Conservation (phyloP, 2,329 filamentous ascomycete species). For the Chrysoporthe deuterocubensis region DNA sequence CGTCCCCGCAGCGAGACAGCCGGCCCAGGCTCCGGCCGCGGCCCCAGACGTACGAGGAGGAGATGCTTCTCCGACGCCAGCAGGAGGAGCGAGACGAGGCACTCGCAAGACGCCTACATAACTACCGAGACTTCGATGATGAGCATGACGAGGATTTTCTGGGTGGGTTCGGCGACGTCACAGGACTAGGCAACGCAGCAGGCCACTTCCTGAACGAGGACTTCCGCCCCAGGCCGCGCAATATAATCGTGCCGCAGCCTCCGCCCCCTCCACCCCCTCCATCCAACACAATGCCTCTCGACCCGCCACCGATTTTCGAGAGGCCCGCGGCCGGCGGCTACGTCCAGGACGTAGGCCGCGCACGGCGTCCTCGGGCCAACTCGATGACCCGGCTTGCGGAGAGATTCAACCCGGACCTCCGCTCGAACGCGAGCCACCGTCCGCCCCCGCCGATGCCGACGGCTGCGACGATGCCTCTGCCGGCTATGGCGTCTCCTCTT, state of each 20-base stretch:
- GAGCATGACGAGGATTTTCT: slow-evolving; percentile 43
- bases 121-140: slow-evolving; percentile 41
- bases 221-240: slow-evolving; percentile 49
- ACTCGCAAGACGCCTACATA: slow-evolving; percentile 42
- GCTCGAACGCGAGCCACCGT: slow-evolving; percentile 23
- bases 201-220: slow-evolving; percentile 66
- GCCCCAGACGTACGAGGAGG: slow-evolving; percentile 50
- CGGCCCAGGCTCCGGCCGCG: slow-evolving; percentile 37
- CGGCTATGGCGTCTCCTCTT: slow-evolving; percentile 42
- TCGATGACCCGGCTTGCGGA: slow-evolving; percentile 57
- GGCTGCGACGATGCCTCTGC: slow-evolving; percentile 38
- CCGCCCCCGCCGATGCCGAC: slow-evolving; percentile 36
- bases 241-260: slow-evolving; percentile 41
- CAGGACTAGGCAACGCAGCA: slow-evolving; percentile 55
- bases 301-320: slow-evolving; percentile 39
- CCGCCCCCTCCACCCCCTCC: slow-evolving; percentile 38
- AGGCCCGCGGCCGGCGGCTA: slow-evolving; percentile 47
- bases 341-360: slow-evolving; percentile 47
- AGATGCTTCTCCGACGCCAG: slow-evolving; percentile 48
- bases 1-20: slow-evolving; percentile 39
- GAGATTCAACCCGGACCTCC: slow-evolving; percentile 47
- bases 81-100: slow-evolving; percentile 54
- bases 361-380: slow-evolving; percentile 45
- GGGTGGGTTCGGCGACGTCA: slow-evolving; percentile 41
- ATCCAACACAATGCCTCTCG: slow-evolving; percentile 16